Conservation (phyloP, 139 green algal genomes). For the Ulvella scutata region DNA sequence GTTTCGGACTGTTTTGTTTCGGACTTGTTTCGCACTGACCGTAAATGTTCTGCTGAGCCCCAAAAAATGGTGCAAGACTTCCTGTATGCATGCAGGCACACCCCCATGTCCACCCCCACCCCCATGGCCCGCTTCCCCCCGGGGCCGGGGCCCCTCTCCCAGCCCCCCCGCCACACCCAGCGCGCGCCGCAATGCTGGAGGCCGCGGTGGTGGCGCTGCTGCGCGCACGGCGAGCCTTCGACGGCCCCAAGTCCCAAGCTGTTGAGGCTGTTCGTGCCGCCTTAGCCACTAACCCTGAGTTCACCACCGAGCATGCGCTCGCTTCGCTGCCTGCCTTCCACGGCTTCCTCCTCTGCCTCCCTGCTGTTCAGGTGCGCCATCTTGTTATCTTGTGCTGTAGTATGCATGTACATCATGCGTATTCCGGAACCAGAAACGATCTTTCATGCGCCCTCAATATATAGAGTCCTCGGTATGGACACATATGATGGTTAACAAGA, state of each 20-base stretch:
- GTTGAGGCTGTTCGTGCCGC: neutral
- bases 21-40: no score
- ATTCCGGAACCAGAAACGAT: no score
- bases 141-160: neutral
- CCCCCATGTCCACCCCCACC: neutral
- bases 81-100: no score
- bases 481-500: no score
- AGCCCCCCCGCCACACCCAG: neutral
- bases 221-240: neutral
- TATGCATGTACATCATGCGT: no score
- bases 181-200: neutral
- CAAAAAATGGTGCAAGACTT: no score
- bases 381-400: no score
- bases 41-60: no score
- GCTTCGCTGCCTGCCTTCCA: slow-evolving; percentile 3
- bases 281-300: neutral
- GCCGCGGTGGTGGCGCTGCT: neutral
- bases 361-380: no score
- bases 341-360: slow-evolving; percentile 2
- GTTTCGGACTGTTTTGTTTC: no score
- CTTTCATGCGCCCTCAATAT: no score
- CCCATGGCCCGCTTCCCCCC: neutral
- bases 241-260: neutral
- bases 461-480: no score
- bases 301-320: neutral